Evolutionary conservation across 1,139 yeast species (phyloP).

Genomic region (Candida tunisiensis): DNA sequence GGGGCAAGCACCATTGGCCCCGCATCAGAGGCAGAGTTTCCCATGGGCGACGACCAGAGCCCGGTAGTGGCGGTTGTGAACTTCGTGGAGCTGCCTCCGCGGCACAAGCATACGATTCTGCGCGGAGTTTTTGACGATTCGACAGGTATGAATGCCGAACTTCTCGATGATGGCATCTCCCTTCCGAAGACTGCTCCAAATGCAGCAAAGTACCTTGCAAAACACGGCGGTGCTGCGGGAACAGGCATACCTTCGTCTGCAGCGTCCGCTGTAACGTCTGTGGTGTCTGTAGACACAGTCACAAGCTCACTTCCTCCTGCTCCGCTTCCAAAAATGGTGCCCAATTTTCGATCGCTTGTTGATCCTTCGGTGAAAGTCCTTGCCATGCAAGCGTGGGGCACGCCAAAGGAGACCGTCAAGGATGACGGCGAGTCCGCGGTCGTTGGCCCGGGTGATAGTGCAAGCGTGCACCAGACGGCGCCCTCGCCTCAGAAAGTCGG

Average conservation of each 20-base stretch:
- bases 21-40: slow-evolving; percentile 7
- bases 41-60: slow-evolving; percentile 12
- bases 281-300: no score
- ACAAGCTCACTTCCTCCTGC: no score
- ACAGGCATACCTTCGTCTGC: no score
- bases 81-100: slow-evolving; percentile 17
- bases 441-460: slow-evolving; percentile 6
- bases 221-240: no score
- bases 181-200: slow-evolving; percentile 18
- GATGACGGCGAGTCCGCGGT: slow-evolving; percentile 4
- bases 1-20: slow-evolving; percentile 15
- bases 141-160: slow-evolving; percentile 21
- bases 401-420: no score
- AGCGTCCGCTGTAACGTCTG: no score
- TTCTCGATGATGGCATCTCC: slow-evolving; percentile 20
- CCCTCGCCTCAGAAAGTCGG: slow-evolving; percentile 1
- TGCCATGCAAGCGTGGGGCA: slow-evolving; percentile 2
- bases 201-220: slow-evolving; percentile 11
- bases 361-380: slow-evolving; percentile 7
- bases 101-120: slow-evolving; percentile 11
- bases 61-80: slow-evolving; percentile 20
- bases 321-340: slow-evolving; percentile 1
- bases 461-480: slow-evolving; percentile 5
- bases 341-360: slow-evolving; percentile 7
- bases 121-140: slow-evolving; percentile 21